These are phyloP conservation scores for Candida nitratophila DNA, from an alignment of 805 yeast genomes.

Conservation along the genomic window DNA sequence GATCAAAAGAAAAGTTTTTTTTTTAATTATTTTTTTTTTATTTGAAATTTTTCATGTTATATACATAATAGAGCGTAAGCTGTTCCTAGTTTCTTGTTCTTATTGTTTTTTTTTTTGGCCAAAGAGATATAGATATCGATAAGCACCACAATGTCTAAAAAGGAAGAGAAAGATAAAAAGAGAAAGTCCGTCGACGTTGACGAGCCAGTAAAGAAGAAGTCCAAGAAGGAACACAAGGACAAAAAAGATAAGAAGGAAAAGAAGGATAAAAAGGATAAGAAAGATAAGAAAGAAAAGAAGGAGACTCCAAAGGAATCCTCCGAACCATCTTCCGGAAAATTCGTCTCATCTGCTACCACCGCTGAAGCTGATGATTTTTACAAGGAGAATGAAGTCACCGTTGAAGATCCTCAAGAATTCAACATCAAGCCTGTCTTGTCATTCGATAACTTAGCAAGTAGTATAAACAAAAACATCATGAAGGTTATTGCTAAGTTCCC, in stretches of 20 bases:
- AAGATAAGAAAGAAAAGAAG: conserved; percentile 33
- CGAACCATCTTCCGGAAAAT: conserved; percentile 10
- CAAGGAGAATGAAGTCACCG: conserved; percentile 64
- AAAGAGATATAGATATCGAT: too few relatives aligned
- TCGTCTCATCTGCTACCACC: conserved; percentile 36
- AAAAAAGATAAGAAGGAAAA: conserved; percentile 21
- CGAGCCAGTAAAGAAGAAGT: conserved; percentile 21
- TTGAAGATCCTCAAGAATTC: conserved; percentile 58
- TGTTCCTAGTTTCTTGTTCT: too few relatives aligned
- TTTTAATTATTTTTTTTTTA: too few relatives aligned
- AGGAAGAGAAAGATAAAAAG: conserved; percentile 22
- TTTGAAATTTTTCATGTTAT: background rate
- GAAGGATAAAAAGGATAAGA: conserved; percentile 28
- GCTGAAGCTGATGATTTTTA: conserved; percentile 57
- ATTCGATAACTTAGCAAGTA: conserved; percentile 49
- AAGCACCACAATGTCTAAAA: conserved; percentile 15
- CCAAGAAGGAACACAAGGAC: conserved; percentile 21
- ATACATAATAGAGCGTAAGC: too few relatives aligned
- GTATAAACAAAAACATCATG: conserved; percentile 47
- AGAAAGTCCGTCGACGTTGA: conserved; percentile 11
- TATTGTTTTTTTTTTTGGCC: too few relatives aligned
- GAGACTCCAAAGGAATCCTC: conserved; percentile 22
- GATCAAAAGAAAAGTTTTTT: too few relatives aligned
- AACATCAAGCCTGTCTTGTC: conserved; percentile 61
- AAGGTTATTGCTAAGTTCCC: conserved; percentile 65